Percentiles rank a stretch among this genome's conserved stretches.
These are phyloP conservation scores for Saprolegnia diclina DNA, from an alignment of 352 stramenopile species.

Conservation along the genomic window DNA sequence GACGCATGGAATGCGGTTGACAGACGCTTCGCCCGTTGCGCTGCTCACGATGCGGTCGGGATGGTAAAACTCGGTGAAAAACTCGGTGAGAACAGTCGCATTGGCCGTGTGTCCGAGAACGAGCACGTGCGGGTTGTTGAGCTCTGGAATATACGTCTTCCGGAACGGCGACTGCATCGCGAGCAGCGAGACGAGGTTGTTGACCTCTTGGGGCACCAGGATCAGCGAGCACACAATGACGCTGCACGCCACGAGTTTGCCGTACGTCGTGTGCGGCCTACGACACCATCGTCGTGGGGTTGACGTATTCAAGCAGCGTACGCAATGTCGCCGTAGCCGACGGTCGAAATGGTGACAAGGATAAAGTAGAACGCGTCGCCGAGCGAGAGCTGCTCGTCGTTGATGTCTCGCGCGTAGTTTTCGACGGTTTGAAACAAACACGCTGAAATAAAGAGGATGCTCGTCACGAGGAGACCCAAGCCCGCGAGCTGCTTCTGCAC, in stretches of 20 bases:
- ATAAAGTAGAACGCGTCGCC: slow-evolving; percentile 58
- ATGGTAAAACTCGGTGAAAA: slow-evolving; percentile 62
- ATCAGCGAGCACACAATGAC: slow-evolving; percentile 58
- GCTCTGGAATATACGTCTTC: slow-evolving; percentile 44
- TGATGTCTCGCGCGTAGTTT: slow-evolving; percentile 29
- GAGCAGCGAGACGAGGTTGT: slow-evolving; percentile 49
- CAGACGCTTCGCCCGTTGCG: slow-evolving; percentile 28
- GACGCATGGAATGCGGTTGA: slow-evolving; percentile 46
- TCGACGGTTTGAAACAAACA: slow-evolving; percentile 57
- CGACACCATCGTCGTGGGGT: slow-evolving; percentile 45
- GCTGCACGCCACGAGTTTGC: slow-evolving; percentile 39
- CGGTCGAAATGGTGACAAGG: slow-evolving; percentile 49
- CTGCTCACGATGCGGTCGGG: slow-evolving; percentile 40
- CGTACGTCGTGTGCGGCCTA: slow-evolving; percentile 36
- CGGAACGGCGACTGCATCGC: slow-evolving; percentile 60
- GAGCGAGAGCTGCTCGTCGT: slow-evolving; percentile 39
- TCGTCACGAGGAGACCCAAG: slow-evolving; percentile 55
- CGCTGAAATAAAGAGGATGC: slow-evolving; percentile 58
- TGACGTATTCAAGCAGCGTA: slow-evolving; percentile 39
- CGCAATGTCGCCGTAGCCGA: slow-evolving; percentile 51
- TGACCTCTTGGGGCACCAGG: slow-evolving; percentile 48
- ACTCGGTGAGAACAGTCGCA: slow-evolving; percentile 44
- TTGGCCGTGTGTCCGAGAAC: slow-evolving; percentile 53
- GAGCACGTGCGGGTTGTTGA: slow-evolving; percentile 51
- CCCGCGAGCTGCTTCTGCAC: slow-evolving; percentile 63